These are phyloP conservation scores for Xylaria sp. DNA, from an alignment of 2,329 filamentous ascomycete species.

Conservation along the genomic window DNA sequence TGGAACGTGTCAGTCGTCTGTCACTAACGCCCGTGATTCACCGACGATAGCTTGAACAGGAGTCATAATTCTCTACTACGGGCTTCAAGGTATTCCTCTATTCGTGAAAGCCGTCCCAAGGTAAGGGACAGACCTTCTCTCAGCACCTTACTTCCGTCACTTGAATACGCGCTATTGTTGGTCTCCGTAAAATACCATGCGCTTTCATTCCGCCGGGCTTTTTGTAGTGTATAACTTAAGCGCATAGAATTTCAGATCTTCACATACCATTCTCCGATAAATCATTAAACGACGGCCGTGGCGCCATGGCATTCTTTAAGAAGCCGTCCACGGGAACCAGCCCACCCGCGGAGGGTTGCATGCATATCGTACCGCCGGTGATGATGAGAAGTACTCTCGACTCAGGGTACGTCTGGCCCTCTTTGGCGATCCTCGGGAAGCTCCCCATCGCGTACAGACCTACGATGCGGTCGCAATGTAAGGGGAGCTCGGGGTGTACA, in stretches of 20 bases:
- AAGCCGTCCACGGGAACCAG: slow-evolving; percentile 85
- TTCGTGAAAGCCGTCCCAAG: neutral
- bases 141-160: neutral
- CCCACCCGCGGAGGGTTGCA: slow-evolving; percentile 83
- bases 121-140: neutral
- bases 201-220: neutral
- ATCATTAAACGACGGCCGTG: slow-evolving; percentile 88
- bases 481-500: neutral
- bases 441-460: slow-evolving; percentile 40
- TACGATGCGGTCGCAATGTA: neutral
- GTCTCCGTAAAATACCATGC: neutral
- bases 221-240: neutral
- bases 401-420: slow-evolving; percentile 66
- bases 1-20: slow-evolving; percentile 20
- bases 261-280: slow-evolving; percentile 62
- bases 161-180: neutral
- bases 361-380: slow-evolving; percentile 91
- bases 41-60: neutral
- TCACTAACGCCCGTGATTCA: neutral
- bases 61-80: neutral
- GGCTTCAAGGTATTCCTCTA: no score
- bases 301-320: slow-evolving; percentile 82
- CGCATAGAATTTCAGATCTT: neutral
- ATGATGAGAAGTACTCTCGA: slow-evolving; percentile 89
- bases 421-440: slow-evolving; percentile 40